phyloP scores from a whole-genome alignment of 192 early-diverging fungal genomes.

The Gonapodya prolifera region DNA sequence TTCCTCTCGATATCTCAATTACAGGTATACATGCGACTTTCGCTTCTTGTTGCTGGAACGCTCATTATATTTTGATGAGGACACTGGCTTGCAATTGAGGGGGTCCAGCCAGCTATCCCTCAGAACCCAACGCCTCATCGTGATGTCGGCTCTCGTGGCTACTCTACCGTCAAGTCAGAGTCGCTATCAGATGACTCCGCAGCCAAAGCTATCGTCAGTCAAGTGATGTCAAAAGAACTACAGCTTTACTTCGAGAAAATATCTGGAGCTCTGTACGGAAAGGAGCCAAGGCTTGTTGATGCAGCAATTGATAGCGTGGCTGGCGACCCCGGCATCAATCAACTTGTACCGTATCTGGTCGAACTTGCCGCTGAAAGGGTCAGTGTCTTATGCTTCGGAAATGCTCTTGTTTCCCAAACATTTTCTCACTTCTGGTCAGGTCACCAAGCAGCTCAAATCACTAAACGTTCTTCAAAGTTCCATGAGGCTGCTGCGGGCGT shows the following conservation, averaged over 20 bases:
- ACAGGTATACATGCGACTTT: constrained; percentile 32
- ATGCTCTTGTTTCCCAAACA: background rate
- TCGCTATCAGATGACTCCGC: constrained; percentile 7
- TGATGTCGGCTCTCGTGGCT: constrained; percentile 8
- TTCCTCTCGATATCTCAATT: constrained; percentile 77
- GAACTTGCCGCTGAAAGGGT: constrained; percentile 80
- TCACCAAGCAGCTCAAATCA: constrained; percentile 66
- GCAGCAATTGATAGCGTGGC: constrained; percentile 71
- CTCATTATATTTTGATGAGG: constrained; percentile 25
- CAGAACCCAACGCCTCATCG: constrained; percentile 80
- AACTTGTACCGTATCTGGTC: constrained; percentile 89
- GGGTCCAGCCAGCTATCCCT: constrained; percentile 92
- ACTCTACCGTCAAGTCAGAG: constrained; percentile 1
- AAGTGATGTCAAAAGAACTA: constrained; percentile 82
- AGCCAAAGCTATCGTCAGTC: constrained; percentile 67
- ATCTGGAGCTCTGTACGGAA: constrained; percentile 61
- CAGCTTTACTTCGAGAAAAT: constrained; percentile 91
- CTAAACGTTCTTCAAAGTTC: constrained; percentile 56
- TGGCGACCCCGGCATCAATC: constrained; percentile 86
- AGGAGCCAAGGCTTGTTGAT: constrained; percentile 36
- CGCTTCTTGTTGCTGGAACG: background rate
- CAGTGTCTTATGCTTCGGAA: background rate
- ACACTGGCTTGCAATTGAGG: constrained; percentile 98
- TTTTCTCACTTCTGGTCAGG: constrained; percentile 20
- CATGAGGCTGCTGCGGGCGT: constrained; percentile 62